A percentile compares a stretch with the other conserved stretches of the same genome.
phyloP scores from a whole-genome alignment of 352 stramenopile genomes.

The Pythium rhizo-oryzae region DNA sequence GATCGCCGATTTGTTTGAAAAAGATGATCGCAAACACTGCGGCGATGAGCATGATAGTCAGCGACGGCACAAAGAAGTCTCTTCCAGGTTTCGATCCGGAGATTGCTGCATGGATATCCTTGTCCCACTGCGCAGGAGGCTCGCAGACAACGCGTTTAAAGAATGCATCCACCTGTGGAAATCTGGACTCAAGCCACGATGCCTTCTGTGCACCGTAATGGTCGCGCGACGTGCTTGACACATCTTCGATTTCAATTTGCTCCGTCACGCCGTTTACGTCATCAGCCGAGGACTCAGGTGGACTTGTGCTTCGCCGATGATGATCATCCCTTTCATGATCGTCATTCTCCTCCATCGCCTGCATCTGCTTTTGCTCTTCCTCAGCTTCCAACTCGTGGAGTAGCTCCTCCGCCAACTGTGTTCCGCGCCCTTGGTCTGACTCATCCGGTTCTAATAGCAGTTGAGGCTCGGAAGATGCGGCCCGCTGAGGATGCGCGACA shows the following conservation, averaged over 20 bases:
- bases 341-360: constrained; percentile 4
- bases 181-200: constrained; percentile 58
- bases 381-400: constrained; percentile 33
- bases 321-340: constrained; percentile 8
- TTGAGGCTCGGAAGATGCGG: neutral
- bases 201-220: constrained; percentile 37
- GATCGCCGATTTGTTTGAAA: constrained; percentile 73
- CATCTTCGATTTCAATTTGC: constrained; percentile 71
- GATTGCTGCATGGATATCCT: constrained; percentile 84
- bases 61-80: constrained; percentile 74
- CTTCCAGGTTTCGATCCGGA: constrained; percentile 75
- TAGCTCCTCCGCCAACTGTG: constrained; percentile 26
- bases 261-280: constrained; percentile 43
- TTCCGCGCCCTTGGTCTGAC: constrained; percentile 4
- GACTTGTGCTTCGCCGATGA: constrained; percentile 8
- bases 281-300: constrained; percentile 1
- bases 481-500: neutral
- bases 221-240: constrained; percentile 39
- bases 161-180: constrained; percentile 52
- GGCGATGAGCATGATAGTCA: constrained; percentile 65
- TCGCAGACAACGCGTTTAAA: constrained; percentile 66
- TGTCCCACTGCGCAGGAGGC: constrained; percentile 80
- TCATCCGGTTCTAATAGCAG: constrained; percentile 10
- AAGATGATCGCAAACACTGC: constrained; percentile 77
- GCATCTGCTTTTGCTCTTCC: constrained; percentile 18